Base-by-base conservation (phyloP, 78 protist genomes). In the Dictyostelium brefeldianum region DNA sequence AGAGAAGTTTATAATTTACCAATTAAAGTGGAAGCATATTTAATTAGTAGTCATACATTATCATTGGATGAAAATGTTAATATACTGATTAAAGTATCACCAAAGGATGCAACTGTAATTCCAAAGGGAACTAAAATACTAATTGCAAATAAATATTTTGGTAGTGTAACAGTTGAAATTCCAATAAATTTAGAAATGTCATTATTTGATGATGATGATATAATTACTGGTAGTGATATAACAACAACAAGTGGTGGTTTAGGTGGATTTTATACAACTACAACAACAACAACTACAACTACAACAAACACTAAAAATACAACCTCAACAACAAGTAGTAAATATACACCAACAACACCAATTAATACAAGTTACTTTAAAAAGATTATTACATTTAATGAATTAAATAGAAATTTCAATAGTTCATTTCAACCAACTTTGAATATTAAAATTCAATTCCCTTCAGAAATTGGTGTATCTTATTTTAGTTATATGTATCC, bases 1-100 rank as follows among this genome's bases (percentile, higher is more conserved):
- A 57, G 67, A 57, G 67, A 57, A 57, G 67, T 57, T 57, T 57
- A 57, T 57, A 57, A 57, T 57, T 57, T 57, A 57, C 67, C 67
- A n/a, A 57, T 57, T 57, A 57, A 29, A 17, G 11, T 57, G 20
- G 67, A 57, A 22, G 67, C 67, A 57, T 57, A n/a, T 57, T 57
- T 57, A 57, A 57, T 57, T n/a, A n/a, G 31, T n/a, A 57, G 31
- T 57, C 67, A 57, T n/a, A 57, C 67, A 6, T 57, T 57, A 57
- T 57, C 67, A 9, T 1, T 57, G 8, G 31, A 57, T 10, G 67
- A 57, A n/a, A 8, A 57, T 57, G 20, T 57, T 0, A 27, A 57
- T 22, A 57, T 57, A 9, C 20, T 57, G 29, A 27, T 57, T 8
- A 57, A n/a, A 57, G 67, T 57, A n/a, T 57, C 67, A 57, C 67